Percentiles rank a stretch among this genome's conserved stretches.
Evolutionary conservation across 805 yeast species (phyloP).

Genomic region (Saturnispora diversa): DNA sequence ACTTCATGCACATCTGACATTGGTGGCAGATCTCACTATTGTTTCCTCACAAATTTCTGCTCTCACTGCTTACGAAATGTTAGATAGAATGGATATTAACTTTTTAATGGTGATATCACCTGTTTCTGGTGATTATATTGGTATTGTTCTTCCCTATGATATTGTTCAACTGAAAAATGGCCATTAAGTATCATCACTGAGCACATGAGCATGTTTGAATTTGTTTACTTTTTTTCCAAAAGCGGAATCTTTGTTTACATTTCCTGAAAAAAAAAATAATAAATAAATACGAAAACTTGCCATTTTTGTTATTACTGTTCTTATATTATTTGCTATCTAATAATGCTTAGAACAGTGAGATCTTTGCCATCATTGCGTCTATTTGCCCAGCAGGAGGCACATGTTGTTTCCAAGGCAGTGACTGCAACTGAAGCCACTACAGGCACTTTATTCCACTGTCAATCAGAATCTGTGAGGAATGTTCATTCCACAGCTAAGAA

Average conservation of each 20-base stretch:
- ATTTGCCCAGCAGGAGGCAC: constrained; percentile 23
- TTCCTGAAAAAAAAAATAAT: background rate
- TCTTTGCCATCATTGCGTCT: constrained; percentile 29
- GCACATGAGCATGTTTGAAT: background rate
- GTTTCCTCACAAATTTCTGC: background rate
- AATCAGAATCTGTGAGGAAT: constrained; percentile 15
- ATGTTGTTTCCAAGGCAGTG: constrained; percentile 2
- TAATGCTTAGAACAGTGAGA: constrained; percentile 29
- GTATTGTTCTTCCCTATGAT: background rate
- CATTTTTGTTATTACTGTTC: background rate
- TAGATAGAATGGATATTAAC: constrained; percentile 6
- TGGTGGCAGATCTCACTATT: background rate
- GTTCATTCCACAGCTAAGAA: constrained; percentile 32
- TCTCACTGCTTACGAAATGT: constrained; percentile 6
- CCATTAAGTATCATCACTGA: background rate
- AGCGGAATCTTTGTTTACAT: constrained; percentile 3
- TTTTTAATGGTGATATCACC: constrained; percentile 1
- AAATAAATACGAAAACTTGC: constrained; percentile 4
- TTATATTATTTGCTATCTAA: constrained; percentile 1
- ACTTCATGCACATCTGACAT: background rate
- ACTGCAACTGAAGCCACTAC: constrained; percentile 7
- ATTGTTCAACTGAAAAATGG: background rate
- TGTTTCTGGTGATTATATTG: background rate
- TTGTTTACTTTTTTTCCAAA: constrained; percentile 1
- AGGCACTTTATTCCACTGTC: constrained; percentile 16